These are phyloP conservation scores for Amanita inopinata DNA, from an alignment of 768 basidiomycete species.

Conservation along the genomic window DNA sequence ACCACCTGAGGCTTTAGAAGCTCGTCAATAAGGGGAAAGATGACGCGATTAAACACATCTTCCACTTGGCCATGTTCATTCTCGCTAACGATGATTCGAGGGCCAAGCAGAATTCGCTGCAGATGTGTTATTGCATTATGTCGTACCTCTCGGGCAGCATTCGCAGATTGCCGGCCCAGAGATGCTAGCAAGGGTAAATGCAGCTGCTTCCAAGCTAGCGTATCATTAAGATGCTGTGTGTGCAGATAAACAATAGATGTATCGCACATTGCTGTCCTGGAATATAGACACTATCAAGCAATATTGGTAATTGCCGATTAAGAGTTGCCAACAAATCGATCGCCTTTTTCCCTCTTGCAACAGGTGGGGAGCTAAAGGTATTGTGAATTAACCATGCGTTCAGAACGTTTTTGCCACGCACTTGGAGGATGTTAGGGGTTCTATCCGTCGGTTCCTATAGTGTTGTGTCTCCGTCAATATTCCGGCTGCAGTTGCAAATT, in stretches of 20 bases:
- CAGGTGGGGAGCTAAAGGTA: constrained; percentile 50
- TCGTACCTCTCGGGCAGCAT: constrained; percentile 76
- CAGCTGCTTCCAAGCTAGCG: constrained; percentile 65
- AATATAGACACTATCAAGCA: constrained; percentile 42
- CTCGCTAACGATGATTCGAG: constrained; percentile 52
- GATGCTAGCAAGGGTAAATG: constrained; percentile 67
- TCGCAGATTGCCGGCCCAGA: constrained; percentile 74
- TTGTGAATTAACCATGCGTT: constrained; percentile 6
- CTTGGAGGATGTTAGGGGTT: constrained; percentile 42
- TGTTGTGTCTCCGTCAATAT: constrained; percentile 48
- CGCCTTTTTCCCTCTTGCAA: constrained; percentile 76
- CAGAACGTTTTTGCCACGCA: constrained; percentile 18
- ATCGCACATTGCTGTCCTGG: constrained; percentile 35
- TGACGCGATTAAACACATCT: constrained; percentile 78
- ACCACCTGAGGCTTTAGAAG: constrained; percentile 78
- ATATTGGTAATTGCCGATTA: constrained; percentile 50
- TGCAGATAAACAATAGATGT: background rate
- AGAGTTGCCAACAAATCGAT: constrained; percentile 73
- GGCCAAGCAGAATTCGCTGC: constrained; percentile 77
- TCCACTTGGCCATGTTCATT: constrained; percentile 56
- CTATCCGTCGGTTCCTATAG: constrained; percentile 38
- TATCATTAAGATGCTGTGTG: background rate
- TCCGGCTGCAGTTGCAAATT: constrained; percentile 74
- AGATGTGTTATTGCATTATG: constrained; percentile 72
- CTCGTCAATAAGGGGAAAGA: constrained; percentile 90